Base-by-base conservation (phyloP, 2,329 filamentous ascomycete species). In the Fusarium sp. region DNA sequence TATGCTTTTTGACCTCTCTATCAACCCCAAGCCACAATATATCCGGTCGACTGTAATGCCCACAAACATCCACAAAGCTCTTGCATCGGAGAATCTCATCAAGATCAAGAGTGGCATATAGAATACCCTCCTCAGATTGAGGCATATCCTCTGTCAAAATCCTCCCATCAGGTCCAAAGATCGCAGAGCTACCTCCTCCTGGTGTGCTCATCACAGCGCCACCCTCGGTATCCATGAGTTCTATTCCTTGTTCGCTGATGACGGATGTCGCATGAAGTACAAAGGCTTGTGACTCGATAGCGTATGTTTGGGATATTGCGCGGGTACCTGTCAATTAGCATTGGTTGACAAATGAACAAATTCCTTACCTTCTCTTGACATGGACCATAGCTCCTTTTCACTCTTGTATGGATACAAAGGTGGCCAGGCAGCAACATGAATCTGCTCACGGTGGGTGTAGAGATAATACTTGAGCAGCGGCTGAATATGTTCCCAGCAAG, bases 21-120 rank as follows among this genome's bases (percentile, higher is more conserved):
- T 63, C 58, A 18, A 64, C 48, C 9, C 69, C 69, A 40, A 83
- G 75, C 67, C 81, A 81, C n/a, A 83, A 65, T 60, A 82, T 76
- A 57, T 83, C 81, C 6, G 81, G 81, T 8, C 62, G 38, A 26
- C 79, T 77, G 60, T 82, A 78, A 58, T 78, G 77, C 0, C 74
- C 73, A 42, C 54, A 60, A 17, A 80, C 77, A 53, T 83, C 81
- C n/a, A 82, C 76, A 57, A 83, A 81, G 1, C 77, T 78, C 62
- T 81, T 80, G 0, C 79, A 78, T 23, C 78, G 77, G n/a, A 81
- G 73, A 42, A 82, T 81, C 38, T 80, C 75, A 40, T 77, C 74
- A 64, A 88, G 70, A 42, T 87, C 82, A 46, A 88, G 68, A 42
- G 87, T 83, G 1, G 85, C 85, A 63, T 81, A 84, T 20, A 88